Conservation (phyloP, 2,329 filamentous ascomycete species). For the Colletotrichum gloeosporioides region DNA sequence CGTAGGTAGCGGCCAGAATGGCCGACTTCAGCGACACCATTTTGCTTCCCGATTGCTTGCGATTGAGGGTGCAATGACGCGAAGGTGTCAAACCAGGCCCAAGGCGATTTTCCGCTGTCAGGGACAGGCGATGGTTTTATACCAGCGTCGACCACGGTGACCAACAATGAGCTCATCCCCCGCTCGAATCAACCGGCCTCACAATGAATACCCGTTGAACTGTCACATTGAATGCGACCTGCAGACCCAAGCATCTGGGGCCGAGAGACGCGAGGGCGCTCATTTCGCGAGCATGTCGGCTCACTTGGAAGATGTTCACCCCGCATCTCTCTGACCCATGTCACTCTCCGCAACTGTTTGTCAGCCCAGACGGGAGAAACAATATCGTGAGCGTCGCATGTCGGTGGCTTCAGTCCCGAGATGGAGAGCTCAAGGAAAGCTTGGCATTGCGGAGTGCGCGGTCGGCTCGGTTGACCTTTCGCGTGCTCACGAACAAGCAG, state of each 20-base stretch:
- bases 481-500: neutral
- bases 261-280: neutral
- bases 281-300: neutral
- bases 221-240: neutral
- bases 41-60: conserved; percentile 7
- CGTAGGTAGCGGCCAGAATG: conserved; percentile 24
- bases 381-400: conserved; percentile 4
- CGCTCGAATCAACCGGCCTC: neutral
- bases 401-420: conserved; percentile 20
- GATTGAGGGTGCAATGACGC: conserved; percentile 2
- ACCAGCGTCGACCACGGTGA: neutral
- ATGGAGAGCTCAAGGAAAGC: neutral
- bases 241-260: neutral
- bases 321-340: neutral
- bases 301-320: neutral
- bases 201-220: neutral
- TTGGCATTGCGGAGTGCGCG: neutral
- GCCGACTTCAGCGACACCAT: conserved; percentile 23
- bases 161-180: neutral
- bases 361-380: neutral
- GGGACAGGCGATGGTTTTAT: neutral
- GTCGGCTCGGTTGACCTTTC: conserved; percentile 1
- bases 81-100: neutral
- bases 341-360: neutral
- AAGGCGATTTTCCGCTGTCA: rapidly evolving